Percentiles rank a stretch among this genome's conserved stretches.
phyloP scores from a whole-genome alignment of 2,329 filamentous ascomycete species.

The Neonectria magnoliae region DNA sequence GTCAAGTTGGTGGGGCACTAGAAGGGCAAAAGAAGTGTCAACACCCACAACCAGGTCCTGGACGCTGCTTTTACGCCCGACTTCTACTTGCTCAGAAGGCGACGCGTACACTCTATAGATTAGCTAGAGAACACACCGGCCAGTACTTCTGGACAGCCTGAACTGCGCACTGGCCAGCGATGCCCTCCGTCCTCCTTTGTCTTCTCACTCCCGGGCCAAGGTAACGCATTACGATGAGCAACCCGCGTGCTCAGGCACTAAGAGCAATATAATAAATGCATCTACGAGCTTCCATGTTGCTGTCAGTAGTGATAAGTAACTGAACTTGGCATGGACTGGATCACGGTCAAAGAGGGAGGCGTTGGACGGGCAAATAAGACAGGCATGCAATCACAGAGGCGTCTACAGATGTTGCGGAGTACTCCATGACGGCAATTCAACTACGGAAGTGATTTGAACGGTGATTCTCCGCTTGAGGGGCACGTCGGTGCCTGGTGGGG shows the following conservation, averaged over 20 bases:
- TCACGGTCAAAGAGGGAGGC: neutral
- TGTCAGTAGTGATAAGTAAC: neutral
- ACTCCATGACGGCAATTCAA: neutral
- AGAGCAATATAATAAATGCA: neutral
- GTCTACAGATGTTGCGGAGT: neutral
- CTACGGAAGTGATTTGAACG: neutral
- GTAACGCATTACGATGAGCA: neutral
- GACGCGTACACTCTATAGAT: neutral
- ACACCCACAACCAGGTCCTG: neutral
- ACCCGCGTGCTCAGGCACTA: neutral
- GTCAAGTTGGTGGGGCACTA: neutral
- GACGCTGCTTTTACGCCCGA: too few relatives aligned
- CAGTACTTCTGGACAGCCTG: neutral
- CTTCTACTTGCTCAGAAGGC: too few relatives aligned
- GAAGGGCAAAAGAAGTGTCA: neutral
- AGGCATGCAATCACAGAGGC: neutral
- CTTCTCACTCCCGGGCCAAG: neutral
- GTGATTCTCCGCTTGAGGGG: neutral
- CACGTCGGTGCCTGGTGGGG: neutral
- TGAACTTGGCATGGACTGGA: neutral
- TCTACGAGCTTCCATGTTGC: neutral
- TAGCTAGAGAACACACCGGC: neutral
- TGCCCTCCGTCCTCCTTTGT: neutral
- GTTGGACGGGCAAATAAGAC: neutral
- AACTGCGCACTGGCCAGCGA: neutral